A percentile compares a stretch with the other conserved stretches of the same genome.
phyloP scores from a whole-genome alignment of 1,139 yeast genomes.

The Pichia sp. region DNA sequence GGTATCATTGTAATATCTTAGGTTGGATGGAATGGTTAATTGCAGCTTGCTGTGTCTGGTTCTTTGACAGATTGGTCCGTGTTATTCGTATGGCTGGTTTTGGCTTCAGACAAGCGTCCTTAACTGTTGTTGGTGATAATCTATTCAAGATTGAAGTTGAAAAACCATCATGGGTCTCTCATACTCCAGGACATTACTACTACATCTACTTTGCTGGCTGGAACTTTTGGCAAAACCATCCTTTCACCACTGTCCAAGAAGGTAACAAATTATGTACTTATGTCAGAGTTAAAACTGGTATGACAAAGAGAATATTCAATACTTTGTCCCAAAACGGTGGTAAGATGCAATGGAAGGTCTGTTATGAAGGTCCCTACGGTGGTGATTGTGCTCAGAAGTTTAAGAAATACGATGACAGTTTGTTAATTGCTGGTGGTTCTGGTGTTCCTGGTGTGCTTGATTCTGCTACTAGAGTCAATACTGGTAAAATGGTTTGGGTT shows the following conservation, averaged over 20 bases:
- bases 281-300: constrained; percentile 33
- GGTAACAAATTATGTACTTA: constrained; percentile 24
- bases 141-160: constrained; percentile 38
- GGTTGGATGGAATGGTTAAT: constrained; percentile 44
- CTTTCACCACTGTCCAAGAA: constrained; percentile 31
- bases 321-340: constrained; percentile 20
- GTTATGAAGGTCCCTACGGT: constrained; percentile 66
- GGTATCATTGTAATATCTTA: constrained; percentile 34
- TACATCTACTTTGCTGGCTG: constrained; percentile 30
- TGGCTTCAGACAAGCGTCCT: constrained; percentile 31
- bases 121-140: constrained; percentile 28
- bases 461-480: constrained; percentile 26
- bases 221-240: constrained; percentile 34
- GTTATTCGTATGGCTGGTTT: constrained; percentile 32
- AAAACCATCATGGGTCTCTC: constrained; percentile 36
- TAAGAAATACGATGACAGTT: constrained; percentile 43
- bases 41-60: constrained; percentile 35
- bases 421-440: constrained; percentile 63
- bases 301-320: constrained; percentile 20
- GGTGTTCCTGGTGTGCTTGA: constrained; percentile 5
- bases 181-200: constrained; percentile 39
- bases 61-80: constrained; percentile 35
- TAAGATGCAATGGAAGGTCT: constrained; percentile 27
- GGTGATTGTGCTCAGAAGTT: constrained; percentile 19
- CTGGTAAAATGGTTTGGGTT: constrained; percentile 15